phyloP scores from a whole-genome alignment of 352 stramenopile genomes.

The Globisporangium echinulatum region DNA sequence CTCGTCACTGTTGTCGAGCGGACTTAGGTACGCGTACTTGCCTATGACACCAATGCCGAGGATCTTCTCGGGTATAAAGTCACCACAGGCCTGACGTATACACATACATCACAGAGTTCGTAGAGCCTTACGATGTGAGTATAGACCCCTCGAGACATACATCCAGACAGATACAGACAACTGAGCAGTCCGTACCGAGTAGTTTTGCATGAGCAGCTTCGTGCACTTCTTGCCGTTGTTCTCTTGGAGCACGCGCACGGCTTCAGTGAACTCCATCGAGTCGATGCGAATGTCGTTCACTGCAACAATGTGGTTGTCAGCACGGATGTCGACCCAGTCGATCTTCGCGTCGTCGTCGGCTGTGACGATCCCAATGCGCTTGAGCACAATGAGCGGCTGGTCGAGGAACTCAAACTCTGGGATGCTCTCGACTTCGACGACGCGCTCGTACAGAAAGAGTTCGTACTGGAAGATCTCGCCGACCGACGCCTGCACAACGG shows the following conservation, averaged over 20 bases:
- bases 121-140: too few species aligned
- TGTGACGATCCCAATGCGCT: conserved; percentile 75
- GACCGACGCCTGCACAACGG: conserved; percentile 74
- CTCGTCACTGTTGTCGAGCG: conserved; percentile 35
- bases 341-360: conserved; percentile 47
- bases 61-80: conserved; percentile 87
- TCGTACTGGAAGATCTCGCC: conserved; percentile 88
- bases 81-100: conserved; percentile 45
- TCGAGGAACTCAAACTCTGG: conserved; percentile 85
- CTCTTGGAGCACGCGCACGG: conserved; percentile 73
- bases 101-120: too few species aligned
- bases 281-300: conserved; percentile 86
- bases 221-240: conserved; percentile 85
- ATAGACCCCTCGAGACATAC: too few species aligned
- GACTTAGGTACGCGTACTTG: conserved; percentile 75
- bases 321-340: conserved; percentile 71
- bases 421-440: conserved; percentile 85
- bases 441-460: conserved; percentile 79
- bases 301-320: conserved; percentile 84
- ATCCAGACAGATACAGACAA: neutral
- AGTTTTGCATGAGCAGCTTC: conserved; percentile 86
- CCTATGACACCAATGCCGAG: conserved; percentile 70
- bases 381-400: conserved; percentile 79
- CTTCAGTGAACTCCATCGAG: conserved; percentile 72
- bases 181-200: conserved; percentile 29